Percentiles rank a stretch among this genome's conserved stretches.
Evolutionary conservation across 2,329 filamentous ascomycete species (phyloP).

Genomic region (Phialophora tarda): DNA sequence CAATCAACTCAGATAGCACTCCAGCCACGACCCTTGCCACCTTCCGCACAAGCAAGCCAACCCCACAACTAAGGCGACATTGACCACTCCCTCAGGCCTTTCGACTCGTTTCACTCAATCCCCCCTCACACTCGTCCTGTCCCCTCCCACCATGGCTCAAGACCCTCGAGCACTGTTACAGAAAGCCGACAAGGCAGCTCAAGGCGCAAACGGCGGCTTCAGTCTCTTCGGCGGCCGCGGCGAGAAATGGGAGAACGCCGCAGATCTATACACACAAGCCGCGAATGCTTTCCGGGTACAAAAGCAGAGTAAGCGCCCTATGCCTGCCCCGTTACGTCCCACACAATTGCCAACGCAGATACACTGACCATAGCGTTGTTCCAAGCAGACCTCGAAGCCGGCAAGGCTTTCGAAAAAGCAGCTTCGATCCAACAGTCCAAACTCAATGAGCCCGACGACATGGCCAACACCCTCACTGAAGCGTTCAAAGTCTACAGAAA

Average conservation of each 20-base stretch:
- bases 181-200: constrained; percentile 84
- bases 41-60: neutral
- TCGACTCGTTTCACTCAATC: neutral
- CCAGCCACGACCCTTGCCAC: neutral
- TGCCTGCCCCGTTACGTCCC: neutral
- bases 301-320: constrained; percentile 69
- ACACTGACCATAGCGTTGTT: neutral
- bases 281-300: constrained; percentile 91
- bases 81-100: neutral
- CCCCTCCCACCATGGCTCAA: constrained; percentile 65
- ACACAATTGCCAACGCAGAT: neutral
- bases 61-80: neutral
- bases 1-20: neutral
- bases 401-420: constrained; percentile 82
- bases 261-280: constrained; percentile 84
- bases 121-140: neutral
- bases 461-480: constrained; percentile 84
- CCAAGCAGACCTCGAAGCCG: constrained; percentile 77
- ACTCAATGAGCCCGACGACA: constrained; percentile 89
- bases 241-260: constrained; percentile 89
- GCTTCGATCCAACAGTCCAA: constrained; percentile 79
- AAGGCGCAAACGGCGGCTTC: constrained; percentile 78
- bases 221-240: constrained; percentile 84
- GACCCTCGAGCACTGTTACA: constrained; percentile 79
- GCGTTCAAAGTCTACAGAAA: constrained; percentile 96